phyloP scores from a whole-genome alignment of 768 basidiomycete species.

The Naganishia kalamii region DNA sequence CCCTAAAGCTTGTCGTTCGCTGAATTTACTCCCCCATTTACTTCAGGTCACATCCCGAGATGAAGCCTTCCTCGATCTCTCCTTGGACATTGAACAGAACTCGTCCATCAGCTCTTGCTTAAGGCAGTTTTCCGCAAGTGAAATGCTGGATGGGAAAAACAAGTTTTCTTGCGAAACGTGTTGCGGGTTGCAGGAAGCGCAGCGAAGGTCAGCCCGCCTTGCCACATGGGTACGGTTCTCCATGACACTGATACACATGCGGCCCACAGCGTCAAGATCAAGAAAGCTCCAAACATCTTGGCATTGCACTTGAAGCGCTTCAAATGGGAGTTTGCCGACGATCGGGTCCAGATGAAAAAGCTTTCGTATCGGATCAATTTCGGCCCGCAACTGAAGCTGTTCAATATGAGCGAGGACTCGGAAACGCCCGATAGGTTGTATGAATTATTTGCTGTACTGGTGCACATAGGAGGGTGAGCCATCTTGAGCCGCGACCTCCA shows the following conservation, averaged over 20 bases:
- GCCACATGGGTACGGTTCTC: not conserved
- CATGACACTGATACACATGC: not conserved
- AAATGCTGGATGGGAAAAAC: constrained; percentile 96
- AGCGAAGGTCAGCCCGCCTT: constrained; percentile 67
- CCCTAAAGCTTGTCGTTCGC: constrained; percentile 11
- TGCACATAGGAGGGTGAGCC: constrained; percentile 96
- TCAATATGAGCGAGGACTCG: constrained; percentile 93
- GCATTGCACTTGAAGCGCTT: constrained; percentile 96
- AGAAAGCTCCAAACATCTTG: constrained; percentile 87
- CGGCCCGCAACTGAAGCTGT: constrained; percentile 85
- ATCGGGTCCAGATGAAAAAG: constrained; percentile 49
- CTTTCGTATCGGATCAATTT: constrained; percentile 94
- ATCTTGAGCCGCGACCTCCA: constrained; percentile 20
- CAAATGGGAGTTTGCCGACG: constrained; percentile 65
- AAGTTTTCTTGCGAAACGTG: constrained; percentile 98
- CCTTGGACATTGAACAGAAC: constrained; percentile 97
- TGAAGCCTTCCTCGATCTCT: constrained; percentile 95
- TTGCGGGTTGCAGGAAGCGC: constrained; percentile 93
- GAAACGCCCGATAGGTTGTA: constrained; percentile 87
- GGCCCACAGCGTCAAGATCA: constrained; percentile 86
- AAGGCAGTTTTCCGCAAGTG: constrained; percentile 90
- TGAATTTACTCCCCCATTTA: not conserved
- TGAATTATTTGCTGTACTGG: constrained; percentile 90
- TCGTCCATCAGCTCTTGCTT: constrained; percentile 93
- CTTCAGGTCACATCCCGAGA: constrained; percentile 82